Evolutionary conservation across 805 yeast genomes (phyloP).

Genomic region (Danielozyma ontarioensis): DNA sequence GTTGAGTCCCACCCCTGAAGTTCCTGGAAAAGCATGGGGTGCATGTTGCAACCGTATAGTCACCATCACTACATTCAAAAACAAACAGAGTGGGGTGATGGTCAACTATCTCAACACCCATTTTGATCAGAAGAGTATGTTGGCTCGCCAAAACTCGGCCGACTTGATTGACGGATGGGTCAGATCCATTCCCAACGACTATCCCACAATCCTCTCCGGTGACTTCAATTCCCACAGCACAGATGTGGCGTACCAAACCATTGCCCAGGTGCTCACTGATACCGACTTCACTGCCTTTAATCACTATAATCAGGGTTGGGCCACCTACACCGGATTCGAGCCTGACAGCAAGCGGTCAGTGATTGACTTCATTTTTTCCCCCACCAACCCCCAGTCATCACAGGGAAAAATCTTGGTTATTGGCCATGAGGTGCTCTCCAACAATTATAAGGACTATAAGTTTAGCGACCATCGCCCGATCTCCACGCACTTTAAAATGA

Average conservation of each 20-base stretch:
- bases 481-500: slow-evolving; percentile 20
- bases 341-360: slow-evolving; percentile 7
- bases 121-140: neutral
- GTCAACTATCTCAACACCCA: neutral
- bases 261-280: neutral
- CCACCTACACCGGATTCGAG: slow-evolving; percentile 39
- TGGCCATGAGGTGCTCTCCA: slow-evolving; percentile 29
- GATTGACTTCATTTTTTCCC: neutral
- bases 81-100: neutral
- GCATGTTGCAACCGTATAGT: neutral
- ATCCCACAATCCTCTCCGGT: neutral
- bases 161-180: neutral
- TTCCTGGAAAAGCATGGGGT: neutral
- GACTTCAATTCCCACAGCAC: neutral
- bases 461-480: slow-evolving; percentile 48
- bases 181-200: neutral
- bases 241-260: neutral
- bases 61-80: neutral
- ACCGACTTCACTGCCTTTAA: neutral
- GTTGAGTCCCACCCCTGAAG: neutral
- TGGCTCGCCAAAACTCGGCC: neutral
- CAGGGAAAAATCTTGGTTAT: slow-evolving; percentile 13
- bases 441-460: slow-evolving; percentile 27
- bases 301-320: slow-evolving; percentile 18
- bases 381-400: slow-evolving; percentile 3